A percentile compares a stretch with the other conserved stretches of the same genome.
phyloP scores from a whole-genome alignment of 1,139 yeast species.

The Lodderomyces elongisporus region DNA sequence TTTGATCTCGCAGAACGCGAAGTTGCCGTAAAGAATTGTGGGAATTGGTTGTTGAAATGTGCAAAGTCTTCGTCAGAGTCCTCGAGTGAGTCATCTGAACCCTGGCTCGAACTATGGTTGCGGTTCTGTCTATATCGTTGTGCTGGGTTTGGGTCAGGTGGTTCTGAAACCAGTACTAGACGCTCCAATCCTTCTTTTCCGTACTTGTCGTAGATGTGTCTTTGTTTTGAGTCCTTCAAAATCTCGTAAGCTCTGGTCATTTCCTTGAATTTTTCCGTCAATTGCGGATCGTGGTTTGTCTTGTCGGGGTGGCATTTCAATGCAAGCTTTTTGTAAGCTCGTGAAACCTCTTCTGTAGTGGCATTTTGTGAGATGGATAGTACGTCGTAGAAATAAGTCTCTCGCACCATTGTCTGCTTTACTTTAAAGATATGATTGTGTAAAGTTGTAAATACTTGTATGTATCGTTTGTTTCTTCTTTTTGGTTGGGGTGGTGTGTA shows the following conservation, averaged over 20 bases:
- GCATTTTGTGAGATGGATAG: slow-evolving; percentile 32
- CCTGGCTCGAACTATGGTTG: no score
- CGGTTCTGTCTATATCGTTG: slow-evolving; percentile 1
- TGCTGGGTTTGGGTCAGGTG: slow-evolving; percentile 8
- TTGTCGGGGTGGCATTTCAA: slow-evolving; percentile 45
- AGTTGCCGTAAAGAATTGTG: not conserved
- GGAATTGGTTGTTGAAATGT: not conserved
- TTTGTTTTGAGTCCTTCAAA: slow-evolving; percentile 25
- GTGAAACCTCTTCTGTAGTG: slow-evolving; percentile 36
- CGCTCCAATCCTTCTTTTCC: slow-evolving; percentile 41
- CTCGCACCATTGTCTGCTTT: slow-evolving; percentile 16
- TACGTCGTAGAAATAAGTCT: slow-evolving; percentile 35
- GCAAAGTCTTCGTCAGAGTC: not conserved
- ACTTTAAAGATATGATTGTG: no score
- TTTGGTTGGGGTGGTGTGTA: no score
- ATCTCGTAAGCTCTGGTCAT: slow-evolving; percentile 42
- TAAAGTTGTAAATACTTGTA: no score
- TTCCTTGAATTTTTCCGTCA: slow-evolving; percentile 42
- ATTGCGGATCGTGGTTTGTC: slow-evolving; percentile 40
- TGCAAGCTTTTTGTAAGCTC: slow-evolving; percentile 37
- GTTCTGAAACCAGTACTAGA: slow-evolving; percentile 10
- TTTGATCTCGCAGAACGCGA: slow-evolving; percentile 1
- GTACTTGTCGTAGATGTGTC: slow-evolving; percentile 34
- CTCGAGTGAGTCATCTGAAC: not conserved
- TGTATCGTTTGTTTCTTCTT: no score